Conservation (phyloP, 805 yeast species). For the Scheffersomyces coipomensis region DNA sequence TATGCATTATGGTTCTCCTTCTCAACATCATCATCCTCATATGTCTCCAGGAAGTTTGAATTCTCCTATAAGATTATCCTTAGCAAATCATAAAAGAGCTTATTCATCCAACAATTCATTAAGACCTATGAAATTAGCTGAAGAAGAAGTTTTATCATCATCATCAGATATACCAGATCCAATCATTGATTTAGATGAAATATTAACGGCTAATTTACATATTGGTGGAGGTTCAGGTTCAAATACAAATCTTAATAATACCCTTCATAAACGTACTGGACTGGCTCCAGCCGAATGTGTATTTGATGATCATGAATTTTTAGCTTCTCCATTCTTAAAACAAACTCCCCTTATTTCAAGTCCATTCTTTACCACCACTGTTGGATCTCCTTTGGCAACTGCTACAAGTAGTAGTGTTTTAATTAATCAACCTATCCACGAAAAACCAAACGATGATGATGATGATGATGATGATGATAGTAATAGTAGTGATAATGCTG, state of each 20-base stretch:
- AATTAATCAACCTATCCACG: slow-evolving; percentile 16
- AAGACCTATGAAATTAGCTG: slow-evolving; percentile 25
- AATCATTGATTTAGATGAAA: slow-evolving; percentile 39
- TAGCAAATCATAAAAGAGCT: slow-evolving; percentile 17
- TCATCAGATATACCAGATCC: slow-evolving; percentile 33
- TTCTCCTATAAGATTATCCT: background rate
- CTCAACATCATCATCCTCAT: slow-evolving; percentile 12
- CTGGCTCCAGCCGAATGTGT: slow-evolving; percentile 16
- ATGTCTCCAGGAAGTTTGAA: slow-evolving; percentile 30
- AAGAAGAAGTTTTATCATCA: slow-evolving; percentile 8
- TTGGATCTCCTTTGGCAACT: background rate
- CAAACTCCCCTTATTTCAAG: slow-evolving; percentile 8
- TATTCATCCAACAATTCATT: slow-evolving; percentile 15
- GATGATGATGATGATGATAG: slow-evolving; percentile 13
- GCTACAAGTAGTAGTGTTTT: background rate
- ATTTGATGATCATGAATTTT: slow-evolving; percentile 21
- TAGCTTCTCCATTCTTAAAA: slow-evolving; percentile 31
- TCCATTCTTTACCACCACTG: slow-evolving; percentile 17
- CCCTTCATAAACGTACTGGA: slow-evolving; percentile 17
- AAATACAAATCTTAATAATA: background rate
- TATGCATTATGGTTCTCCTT: background rate
- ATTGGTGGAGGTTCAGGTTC: slow-evolving; percentile 14
- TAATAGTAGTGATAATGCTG: slow-evolving; percentile 18
- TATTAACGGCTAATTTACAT: slow-evolving; percentile 30
- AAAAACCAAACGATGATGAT: slow-evolving; percentile 30